Evolutionary conservation across 1,139 yeast species (phyloP).

Genomic region (Saccharomyces uvarum): DNA sequence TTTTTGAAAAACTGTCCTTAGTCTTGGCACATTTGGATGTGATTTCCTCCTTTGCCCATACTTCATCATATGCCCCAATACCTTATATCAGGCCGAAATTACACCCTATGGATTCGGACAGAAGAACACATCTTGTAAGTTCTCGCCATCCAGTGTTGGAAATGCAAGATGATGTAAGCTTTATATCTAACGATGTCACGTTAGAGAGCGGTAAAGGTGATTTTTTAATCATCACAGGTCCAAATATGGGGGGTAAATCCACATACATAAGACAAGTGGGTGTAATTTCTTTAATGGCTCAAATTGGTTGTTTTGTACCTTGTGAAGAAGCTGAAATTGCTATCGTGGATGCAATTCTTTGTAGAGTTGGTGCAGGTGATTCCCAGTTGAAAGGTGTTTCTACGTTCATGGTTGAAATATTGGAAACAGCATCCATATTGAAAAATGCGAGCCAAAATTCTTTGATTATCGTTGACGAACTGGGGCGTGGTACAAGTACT

Average conservation of each 20-base stretch:
- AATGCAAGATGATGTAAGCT: constrained; percentile 77
- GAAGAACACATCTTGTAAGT: constrained; percentile 52
- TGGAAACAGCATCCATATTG: constrained; percentile 87
- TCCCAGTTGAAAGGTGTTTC: constrained; percentile 94
- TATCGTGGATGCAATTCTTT: constrained; percentile 82
- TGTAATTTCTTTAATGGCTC: constrained; percentile 81
- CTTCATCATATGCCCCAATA: constrained; percentile 72
- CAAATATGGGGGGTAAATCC: constrained; percentile 98
- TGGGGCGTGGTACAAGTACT: constrained; percentile 94
- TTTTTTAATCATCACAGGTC: constrained; percentile 86
- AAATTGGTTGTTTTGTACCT: constrained; percentile 89
- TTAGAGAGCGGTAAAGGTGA: constrained; percentile 47
- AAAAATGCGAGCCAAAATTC: constrained; percentile 80
- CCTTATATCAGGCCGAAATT: constrained; percentile 70
- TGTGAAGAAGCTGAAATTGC: constrained; percentile 65
- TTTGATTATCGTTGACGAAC: constrained; percentile 83
- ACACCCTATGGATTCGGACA: constrained; percentile 45
- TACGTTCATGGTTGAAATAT: constrained; percentile 96
- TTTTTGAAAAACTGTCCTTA: constrained; percentile 58
- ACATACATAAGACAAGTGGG: constrained; percentile 91
- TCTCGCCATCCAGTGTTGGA: constrained; percentile 94
- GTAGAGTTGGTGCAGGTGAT: constrained; percentile 98
- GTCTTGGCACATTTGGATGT: constrained; percentile 75
- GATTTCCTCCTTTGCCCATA: constrained; percentile 75
- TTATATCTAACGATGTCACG: constrained; percentile 78